These are phyloP conservation scores for Allomyces macrogynus DNA, from an alignment of 192 early-diverging fungal species.

Conservation along the genomic window DNA sequence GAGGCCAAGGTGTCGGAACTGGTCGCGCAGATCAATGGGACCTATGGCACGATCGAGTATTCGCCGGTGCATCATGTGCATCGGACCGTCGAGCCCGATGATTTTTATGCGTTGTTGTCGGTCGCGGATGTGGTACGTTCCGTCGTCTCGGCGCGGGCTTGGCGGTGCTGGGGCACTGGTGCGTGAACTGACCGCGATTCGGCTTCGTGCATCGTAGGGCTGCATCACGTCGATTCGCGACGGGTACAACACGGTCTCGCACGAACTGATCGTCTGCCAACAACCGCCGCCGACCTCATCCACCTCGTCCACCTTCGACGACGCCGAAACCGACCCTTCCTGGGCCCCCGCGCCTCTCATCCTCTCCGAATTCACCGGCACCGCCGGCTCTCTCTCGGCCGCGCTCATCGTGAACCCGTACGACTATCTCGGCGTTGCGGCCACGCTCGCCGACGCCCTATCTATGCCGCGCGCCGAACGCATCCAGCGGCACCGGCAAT, in stretches of 20 bases:
- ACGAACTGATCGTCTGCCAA: slow-evolving; percentile 88
- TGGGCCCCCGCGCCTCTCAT: slow-evolving; percentile 63
- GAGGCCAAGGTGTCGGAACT: slow-evolving; percentile 77
- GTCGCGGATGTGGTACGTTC: slow-evolving; percentile 62
- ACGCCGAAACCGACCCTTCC: too few relatives aligned
- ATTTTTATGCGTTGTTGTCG: slow-evolving; percentile 80
- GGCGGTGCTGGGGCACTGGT: too few relatives aligned
- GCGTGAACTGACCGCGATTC: too few relatives aligned
- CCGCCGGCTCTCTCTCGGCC: slow-evolving; percentile 60
- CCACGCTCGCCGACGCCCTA: slow-evolving; percentile 77
- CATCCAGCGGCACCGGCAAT: slow-evolving; percentile 44
- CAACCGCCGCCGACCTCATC: slow-evolving; percentile 18
- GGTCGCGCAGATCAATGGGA: slow-evolving; percentile 78
- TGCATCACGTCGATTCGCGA: slow-evolving; percentile 84
- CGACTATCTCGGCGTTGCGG: slow-evolving; percentile 73
- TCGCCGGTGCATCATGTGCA: slow-evolving; percentile 82
- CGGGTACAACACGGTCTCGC: slow-evolving; percentile 92
- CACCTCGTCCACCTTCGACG: too few relatives aligned
- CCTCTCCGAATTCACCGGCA: slow-evolving; percentile 91
- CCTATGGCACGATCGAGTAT: slow-evolving; percentile 80
- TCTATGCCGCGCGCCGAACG: slow-evolving; percentile 63
- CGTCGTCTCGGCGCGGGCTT: too few relatives aligned
- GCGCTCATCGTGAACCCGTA: slow-evolving; percentile 85
- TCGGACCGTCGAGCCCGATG: slow-evolving; percentile 78
- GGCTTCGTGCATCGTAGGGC: slow-evolving; percentile 2